A percentile compares a stretch with the other conserved stretches of the same genome.
Conservation (phyloP, 495 filamentous ascomycete species). For the Lasiosphaeris hirsuta region DNA sequence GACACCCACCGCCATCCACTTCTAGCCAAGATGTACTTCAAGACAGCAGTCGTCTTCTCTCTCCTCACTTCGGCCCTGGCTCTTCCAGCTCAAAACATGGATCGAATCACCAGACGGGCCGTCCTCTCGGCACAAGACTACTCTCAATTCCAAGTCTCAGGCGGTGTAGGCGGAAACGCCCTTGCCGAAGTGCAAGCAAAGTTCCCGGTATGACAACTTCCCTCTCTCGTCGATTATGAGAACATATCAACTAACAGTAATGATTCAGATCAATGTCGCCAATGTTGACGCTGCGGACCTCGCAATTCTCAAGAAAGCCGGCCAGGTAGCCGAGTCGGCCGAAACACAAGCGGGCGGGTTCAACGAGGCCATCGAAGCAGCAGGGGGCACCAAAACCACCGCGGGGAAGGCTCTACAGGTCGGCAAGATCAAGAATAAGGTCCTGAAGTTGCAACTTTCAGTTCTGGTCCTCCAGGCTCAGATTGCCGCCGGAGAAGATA, state of each 20-base stretch:
- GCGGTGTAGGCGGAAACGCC: conserved; percentile 42
- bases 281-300: conserved; percentile 34
- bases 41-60: conserved; percentile 29
- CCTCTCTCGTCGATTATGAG: not conserved
- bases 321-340: conserved; percentile 37
- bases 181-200: conserved; percentile 40
- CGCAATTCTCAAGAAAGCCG: conserved; percentile 38
- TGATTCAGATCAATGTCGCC: conserved; percentile 34
- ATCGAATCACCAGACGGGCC: conserved; percentile 11
- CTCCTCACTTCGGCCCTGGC: conserved; percentile 27
- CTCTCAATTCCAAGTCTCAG: conserved; percentile 38
- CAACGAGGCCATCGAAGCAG: conserved; percentile 41
- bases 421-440: conserved; percentile 56
- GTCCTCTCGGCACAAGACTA: conserved; percentile 25
- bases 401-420: conserved; percentile 40
- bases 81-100: conserved; percentile 12
- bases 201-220: conserved; percentile 39
- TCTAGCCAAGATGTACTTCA: conserved; percentile 28
- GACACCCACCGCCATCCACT: not conserved
- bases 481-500: conserved; percentile 33
- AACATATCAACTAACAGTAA: conserved; percentile 23
- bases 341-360: conserved; percentile 39
- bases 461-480: conserved; percentile 33
- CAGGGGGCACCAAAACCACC: conserved; percentile 28
- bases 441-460: conserved; percentile 47